Evolutionary conservation across 2,329 filamentous ascomycete genomes (phyloP).

Genomic region (Epichloe aotearoae): DNA sequence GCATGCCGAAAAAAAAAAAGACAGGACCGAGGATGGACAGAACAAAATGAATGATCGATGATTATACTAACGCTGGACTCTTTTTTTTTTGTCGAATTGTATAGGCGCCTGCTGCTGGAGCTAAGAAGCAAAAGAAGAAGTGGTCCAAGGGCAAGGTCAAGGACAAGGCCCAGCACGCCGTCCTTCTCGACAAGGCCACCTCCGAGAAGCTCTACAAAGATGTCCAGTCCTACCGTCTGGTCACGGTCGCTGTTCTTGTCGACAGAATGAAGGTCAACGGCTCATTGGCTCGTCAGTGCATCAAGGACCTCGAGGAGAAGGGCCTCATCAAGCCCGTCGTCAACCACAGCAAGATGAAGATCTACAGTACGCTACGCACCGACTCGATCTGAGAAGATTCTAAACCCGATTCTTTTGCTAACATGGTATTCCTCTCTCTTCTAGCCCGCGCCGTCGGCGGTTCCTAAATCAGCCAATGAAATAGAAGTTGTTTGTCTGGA

Average conservation of each 20-base stretch:
- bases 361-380: slow-evolving; percentile 60
- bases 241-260: slow-evolving; percentile 96
- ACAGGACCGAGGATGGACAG: neutral
- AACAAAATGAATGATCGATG: slow-evolving; percentile 10
- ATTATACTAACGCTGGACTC: slow-evolving; percentile 4
- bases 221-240: slow-evolving; percentile 98
- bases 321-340: slow-evolving; percentile 97
- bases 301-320: slow-evolving; percentile 92
- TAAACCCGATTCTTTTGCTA: neutral
- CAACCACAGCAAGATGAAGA: slow-evolving; percentile 91
- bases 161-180: slow-evolving; percentile 99
- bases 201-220: slow-evolving; percentile 99
- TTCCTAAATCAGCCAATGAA: slow-evolving; percentile 25
- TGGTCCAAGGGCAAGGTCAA: slow-evolving; percentile 64
- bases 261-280: slow-evolving; percentile 99
- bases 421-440: slow-evolving; percentile 10
- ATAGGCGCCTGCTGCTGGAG: slow-evolving; percentile 32
- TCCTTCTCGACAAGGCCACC: slow-evolving; percentile 95
- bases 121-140: slow-evolving; percentile 41
- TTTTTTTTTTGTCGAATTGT: neutral
- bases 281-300: slow-evolving; percentile 79
- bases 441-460: slow-evolving; percentile 48
- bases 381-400: neutral
- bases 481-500: slow-evolving; percentile 21
- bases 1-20: neutral